Evolutionary conservation across 129 eudicot genomes (phyloP).

Genomic region (Kitagawia praeruptora): DNA sequence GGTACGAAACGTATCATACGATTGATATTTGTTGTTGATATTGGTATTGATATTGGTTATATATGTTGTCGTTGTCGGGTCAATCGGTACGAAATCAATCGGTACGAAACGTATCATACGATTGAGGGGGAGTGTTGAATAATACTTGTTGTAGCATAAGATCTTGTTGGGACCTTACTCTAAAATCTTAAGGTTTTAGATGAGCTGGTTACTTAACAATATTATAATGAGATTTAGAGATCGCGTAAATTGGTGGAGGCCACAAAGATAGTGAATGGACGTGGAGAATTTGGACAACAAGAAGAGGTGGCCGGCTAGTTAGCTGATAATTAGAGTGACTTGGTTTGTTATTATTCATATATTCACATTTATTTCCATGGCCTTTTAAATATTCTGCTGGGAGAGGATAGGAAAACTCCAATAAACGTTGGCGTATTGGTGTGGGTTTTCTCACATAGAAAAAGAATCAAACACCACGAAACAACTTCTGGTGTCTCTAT

Average conservation of each 20-base stretch:
- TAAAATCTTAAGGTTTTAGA: too few species aligned
- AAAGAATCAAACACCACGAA: slow-evolving; percentile 7
- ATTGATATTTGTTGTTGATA: too few species aligned
- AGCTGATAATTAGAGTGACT: not conserved
- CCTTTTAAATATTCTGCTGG: slow-evolving; percentile 5
- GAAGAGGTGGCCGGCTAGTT: not conserved
- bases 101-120: too few species aligned
- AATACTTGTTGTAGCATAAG: too few species aligned
- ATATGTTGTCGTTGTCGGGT: too few species aligned
- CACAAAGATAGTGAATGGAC: not conserved
- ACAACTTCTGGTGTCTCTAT: slow-evolving; percentile 6
- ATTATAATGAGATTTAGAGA: too few species aligned
- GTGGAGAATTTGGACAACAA: not conserved
- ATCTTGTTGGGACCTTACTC: too few species aligned
- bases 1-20: too few species aligned
- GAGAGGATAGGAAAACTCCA: not conserved
- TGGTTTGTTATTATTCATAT: not conserved
- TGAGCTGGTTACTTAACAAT: too few species aligned
- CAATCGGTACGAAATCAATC: too few species aligned
- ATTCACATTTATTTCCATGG: not conserved
- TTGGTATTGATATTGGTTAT: too few species aligned
- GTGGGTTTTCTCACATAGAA: slow-evolving; percentile 8
- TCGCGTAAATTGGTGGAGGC: not conserved
- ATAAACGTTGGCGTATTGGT: not conserved
- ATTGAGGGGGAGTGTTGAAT: too few species aligned